These are phyloP conservation scores for Paraphaeosphaeria minitans DNA, from an alignment of 2,329 filamentous ascomycete genomes.

Conservation along the genomic window DNA sequence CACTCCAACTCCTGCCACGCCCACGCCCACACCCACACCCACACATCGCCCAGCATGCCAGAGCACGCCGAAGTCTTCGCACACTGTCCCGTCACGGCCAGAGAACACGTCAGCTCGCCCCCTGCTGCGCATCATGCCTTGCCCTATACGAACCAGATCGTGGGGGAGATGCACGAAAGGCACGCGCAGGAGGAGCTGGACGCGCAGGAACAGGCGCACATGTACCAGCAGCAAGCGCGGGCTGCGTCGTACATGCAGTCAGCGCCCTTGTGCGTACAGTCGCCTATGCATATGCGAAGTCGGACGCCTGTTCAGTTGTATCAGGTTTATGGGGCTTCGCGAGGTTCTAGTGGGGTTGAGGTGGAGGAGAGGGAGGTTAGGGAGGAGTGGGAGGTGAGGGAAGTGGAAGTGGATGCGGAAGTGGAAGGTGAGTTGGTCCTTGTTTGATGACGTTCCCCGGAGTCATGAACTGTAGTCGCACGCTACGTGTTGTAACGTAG, in stretches of 20 bases:
- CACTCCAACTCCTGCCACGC: neutral
- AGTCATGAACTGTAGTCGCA: no score
- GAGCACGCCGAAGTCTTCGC: constrained; percentile 1
- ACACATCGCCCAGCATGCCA: neutral
- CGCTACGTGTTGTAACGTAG: no score
- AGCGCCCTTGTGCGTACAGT: neutral
- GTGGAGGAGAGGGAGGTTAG: neutral
- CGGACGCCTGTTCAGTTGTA: neutral
- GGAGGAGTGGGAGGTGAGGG: neutral
- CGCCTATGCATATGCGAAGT: neutral
- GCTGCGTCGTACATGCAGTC: neutral
- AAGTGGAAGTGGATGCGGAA: no score
- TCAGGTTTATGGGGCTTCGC: neutral
- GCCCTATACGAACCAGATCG: neutral
- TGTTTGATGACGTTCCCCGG: neutral
- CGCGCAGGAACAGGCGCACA: neutral
- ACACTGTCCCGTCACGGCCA: neutral
- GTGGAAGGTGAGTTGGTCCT: neutral
- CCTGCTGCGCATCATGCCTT: neutral
- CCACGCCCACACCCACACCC: no score
- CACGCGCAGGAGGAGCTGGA: neutral
- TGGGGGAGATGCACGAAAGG: neutral
- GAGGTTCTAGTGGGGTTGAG: neutral
- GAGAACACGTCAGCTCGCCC: neutral
- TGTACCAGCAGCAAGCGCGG: neutral